Percentiles rank a stretch among this genome's conserved stretches.
Conservation (phyloP, 108 stramenopile species). For the Stephanodiscus triporus region DNA sequence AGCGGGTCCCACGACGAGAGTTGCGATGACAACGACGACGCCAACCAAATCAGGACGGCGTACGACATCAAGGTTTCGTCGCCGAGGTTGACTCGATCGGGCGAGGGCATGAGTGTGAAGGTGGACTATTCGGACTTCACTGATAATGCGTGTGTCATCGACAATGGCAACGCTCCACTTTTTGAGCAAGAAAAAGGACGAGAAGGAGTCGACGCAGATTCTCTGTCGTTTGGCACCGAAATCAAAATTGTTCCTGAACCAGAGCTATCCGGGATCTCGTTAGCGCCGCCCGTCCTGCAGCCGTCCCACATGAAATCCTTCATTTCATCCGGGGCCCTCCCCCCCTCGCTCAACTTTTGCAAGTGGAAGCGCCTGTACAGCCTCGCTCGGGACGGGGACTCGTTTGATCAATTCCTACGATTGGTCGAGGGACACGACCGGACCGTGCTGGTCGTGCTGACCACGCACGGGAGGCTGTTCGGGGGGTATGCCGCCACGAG, state of each 20-base stretch:
- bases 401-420: constrained; percentile 79
- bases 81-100: constrained; percentile 36
- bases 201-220: background rate
- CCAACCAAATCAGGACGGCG: background rate
- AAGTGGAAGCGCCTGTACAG: constrained; percentile 84
- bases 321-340: constrained; percentile 63
- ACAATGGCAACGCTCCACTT: background rate
- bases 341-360: constrained; percentile 67
- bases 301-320: constrained; percentile 48
- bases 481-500: constrained; percentile 83
- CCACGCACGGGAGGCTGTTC: constrained; percentile 66
- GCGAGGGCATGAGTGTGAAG: constrained; percentile 48
- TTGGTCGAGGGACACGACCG: constrained; percentile 52
- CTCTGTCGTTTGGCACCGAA: background rate
- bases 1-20: constrained; percentile 18
- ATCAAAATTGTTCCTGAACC: constrained; percentile 47
- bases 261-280: constrained; percentile 7
- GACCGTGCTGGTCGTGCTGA: constrained; percentile 77
- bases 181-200: background rate
- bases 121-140: constrained; percentile 32
- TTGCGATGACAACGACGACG: constrained; percentile 7
- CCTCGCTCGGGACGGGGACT: constrained; percentile 82
- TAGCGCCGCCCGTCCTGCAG: constrained; percentile 29
- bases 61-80: constrained; percentile 27
- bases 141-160: background rate